phyloP scores from a whole-genome alignment of 2,329 filamentous ascomycete species.

The Mariannaea sp. region DNA sequence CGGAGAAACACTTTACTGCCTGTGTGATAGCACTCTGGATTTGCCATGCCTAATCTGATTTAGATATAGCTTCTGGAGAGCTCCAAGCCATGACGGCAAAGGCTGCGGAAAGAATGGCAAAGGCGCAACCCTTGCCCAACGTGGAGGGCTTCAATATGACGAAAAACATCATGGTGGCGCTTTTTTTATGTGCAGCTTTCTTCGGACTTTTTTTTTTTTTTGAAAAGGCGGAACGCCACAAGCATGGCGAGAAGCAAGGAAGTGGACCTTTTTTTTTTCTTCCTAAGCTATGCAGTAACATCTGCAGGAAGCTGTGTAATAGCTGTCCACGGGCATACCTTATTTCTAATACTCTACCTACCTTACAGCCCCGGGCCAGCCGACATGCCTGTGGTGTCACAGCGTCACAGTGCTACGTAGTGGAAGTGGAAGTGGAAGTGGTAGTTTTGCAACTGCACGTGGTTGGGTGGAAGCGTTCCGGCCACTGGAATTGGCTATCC shows the following conservation, averaged over 20 bases:
- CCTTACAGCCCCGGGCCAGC: no score
- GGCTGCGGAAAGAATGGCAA: not conserved
- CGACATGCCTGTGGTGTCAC: no score
- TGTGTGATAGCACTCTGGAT: not conserved
- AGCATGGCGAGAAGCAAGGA: no score
- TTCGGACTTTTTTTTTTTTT: no score
- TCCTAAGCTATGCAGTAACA: no score
- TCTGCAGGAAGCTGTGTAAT: not conserved
- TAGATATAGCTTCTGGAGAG: not conserved
- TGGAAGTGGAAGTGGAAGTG: no score
- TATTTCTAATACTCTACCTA: no score
- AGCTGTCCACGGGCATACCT: no score
- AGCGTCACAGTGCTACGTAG: no score
- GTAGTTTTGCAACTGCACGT: constrained; percentile 9
- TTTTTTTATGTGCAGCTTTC: not conserved
- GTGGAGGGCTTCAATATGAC: not conserved
- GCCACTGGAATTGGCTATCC: not conserved
- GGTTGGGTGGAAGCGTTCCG: constrained; percentile 5
- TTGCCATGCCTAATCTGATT: not conserved
- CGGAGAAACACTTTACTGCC: not conserved
- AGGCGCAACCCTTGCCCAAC: not conserved
- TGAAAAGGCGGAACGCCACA: no score
- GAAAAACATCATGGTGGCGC: not conserved
- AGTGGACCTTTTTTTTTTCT: no score
- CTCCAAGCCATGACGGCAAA: not conserved